Conservation (phyloP, 2,329 filamentous ascomycete genomes). For the Apiospora hydei region DNA sequence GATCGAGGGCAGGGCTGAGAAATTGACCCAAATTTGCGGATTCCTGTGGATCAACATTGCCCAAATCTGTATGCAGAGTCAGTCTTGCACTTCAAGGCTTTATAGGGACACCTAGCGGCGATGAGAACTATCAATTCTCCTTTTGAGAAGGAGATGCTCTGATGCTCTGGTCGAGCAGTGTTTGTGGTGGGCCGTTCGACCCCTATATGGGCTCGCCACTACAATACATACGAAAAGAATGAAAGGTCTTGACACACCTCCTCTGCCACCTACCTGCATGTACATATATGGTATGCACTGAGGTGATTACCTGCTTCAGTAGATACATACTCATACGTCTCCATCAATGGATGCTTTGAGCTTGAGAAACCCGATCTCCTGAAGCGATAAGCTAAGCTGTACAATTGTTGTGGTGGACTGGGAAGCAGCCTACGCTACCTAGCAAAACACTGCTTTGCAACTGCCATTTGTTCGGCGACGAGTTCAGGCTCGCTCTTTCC, state of each 20-base stretch:
- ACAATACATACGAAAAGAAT: neutral
- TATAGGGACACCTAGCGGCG: neutral
- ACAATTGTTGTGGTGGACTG: neutral
- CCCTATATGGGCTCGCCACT: neutral
- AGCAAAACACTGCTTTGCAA: neutral
- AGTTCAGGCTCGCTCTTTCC: slow-evolving; percentile 9
- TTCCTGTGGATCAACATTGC: neutral
- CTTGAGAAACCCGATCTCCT: neutral
- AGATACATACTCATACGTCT: neutral
- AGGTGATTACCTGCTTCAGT: neutral
- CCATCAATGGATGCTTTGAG: neutral
- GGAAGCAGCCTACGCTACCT: neutral
- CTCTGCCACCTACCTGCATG: neutral
- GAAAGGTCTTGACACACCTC: neutral
- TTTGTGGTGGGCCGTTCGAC: neutral
- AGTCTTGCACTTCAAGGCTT: neutral
- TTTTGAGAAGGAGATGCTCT: neutral
- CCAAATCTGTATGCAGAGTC: neutral
- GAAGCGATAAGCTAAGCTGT: neutral
- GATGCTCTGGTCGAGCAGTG: neutral
- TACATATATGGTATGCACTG: neutral
- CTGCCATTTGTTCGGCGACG: neutral
- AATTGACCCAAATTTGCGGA: neutral
- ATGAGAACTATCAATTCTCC: neutral
- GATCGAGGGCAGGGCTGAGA: neutral